Base-by-base conservation (phyloP, 108 stramenopile genomes). In the Mediolabrus comicus region DNA sequence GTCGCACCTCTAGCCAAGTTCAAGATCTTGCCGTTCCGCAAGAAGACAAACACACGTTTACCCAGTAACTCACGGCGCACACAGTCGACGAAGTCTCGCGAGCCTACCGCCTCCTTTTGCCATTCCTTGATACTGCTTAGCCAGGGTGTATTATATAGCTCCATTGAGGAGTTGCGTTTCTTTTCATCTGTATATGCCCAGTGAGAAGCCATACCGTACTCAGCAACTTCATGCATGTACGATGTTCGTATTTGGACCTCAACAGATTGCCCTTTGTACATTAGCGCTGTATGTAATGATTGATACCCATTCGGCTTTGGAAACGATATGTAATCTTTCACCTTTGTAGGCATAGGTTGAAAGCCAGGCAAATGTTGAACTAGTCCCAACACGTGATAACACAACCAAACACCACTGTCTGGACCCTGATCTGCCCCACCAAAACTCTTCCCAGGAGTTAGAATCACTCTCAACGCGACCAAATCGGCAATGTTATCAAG, bases 301-400 rank as follows among this genome's bases (percentile, higher is more conserved):
- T 95, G 95, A 62, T 98, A 98, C 3, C 93, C 93, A 77, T 98
- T 98, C 5, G 92, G 91, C 67, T 97, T 97, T 29, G 95, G 95
- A 41, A 95, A 91, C 14, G 87, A 90, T 46, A 98, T 96, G 74
- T 97, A 98, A 71, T 98, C 97, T 61, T 98, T 95, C 17, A 93
- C 95, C 34, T 84, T 83, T 28, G 94, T 95, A 6, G 89, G 94
- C 27, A 97, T 87, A 1, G 95, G 90, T 59, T 93, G 89, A 74
- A 92, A 96, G 34, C 89, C 91, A 4, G 92, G 84, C 33, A 95
- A 77, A 52, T 95, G 90, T 53, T 97, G 97, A 5, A 98, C 91
- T 35, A 93, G 57, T 12, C 90, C 95, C 31, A 97, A 63, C 5
- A 97, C 95, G 80, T 96, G 96, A 65, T 97, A 98, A 74, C 98